Percentiles rank a stretch among this genome's conserved stretches.
These are phyloP conservation scores for Zea mays DNA, from an alignment of 176 grass and related monocot species.

Conservation along the genomic window Zm-B73-REFERENCE-NAM-5.0 NC_050104.1:18540501-18541000, in stretches of 20 bases:
- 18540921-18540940: conserved; percentile 37
- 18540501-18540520: background rate
- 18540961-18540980: background rate
- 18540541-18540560: background rate
- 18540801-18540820: conserved; percentile 19
- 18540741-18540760: conserved; percentile 60
- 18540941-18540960: conserved; percentile 32
- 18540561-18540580: conserved; percentile 38
- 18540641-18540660: conserved; percentile 60
- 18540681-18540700: conserved; percentile 49
- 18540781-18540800: conserved; percentile 58
- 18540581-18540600: conserved; percentile 60
- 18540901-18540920: conserved; percentile 14
- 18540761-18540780: conserved; percentile 58
- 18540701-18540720: conserved; percentile 51
- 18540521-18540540: background rate
- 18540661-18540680: conserved; percentile 59
- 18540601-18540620: conserved; percentile 47
- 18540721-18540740: conserved; percentile 51
- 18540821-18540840: conserved; percentile 4
- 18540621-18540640: conserved; percentile 60
- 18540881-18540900: conserved; percentile 39
- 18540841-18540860: conserved; percentile 12
- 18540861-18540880: conserved; percentile 42
- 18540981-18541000: background rate